Base-by-base conservation (phyloP, 768 basidiomycete genomes). In the Nidularia sp. region DNA sequence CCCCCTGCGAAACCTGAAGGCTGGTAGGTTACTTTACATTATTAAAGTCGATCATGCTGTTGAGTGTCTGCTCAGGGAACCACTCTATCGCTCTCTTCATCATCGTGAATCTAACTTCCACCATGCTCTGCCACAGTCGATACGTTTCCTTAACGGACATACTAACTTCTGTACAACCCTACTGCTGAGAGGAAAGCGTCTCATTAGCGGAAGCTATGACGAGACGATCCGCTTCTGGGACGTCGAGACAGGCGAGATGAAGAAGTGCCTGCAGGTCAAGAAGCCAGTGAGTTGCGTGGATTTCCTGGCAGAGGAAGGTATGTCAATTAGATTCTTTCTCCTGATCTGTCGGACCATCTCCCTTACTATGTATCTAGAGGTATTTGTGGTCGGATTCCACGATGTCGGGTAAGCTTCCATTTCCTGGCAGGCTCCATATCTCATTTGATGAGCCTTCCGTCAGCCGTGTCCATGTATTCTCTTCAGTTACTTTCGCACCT, bases 161-260 rank as follows among this genome's bases (percentile, higher is more conserved):
- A 90, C 87, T 9, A 89, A 86, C 61, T 94, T 93, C 66, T 91
- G 90, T 56, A 95, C 93, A 1, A 90, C 88, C 0, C 71, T 95
- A 6, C 72, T 89, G 6, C 64, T 94, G 32, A 75, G 85, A 66
- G 90, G 88, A 13, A 87, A 92, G 60, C 75, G 87, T 6, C 73
- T 96, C 41, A 91, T 96, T 57, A 92, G 88, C 57, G 93, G 93
- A 12, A 90, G 88, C 29, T 93, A 94, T 61, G 93, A 95, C 51
- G 93, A 93, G 66, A 92, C 89, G 1, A 94, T 96, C 54, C 78
- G 93, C 9, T 90, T 96, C 68, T 96, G 93, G 93, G 89, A 94
- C 63, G 78, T 96, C 8, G 75, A 78, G 48, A 78, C 72, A 0
- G 78, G 78, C 10, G 76, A 76, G 61, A 72, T 75, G 69, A 85